phyloP scores from a whole-genome alignment of 345 rosid species.

The Acer saccharum region DNA sequence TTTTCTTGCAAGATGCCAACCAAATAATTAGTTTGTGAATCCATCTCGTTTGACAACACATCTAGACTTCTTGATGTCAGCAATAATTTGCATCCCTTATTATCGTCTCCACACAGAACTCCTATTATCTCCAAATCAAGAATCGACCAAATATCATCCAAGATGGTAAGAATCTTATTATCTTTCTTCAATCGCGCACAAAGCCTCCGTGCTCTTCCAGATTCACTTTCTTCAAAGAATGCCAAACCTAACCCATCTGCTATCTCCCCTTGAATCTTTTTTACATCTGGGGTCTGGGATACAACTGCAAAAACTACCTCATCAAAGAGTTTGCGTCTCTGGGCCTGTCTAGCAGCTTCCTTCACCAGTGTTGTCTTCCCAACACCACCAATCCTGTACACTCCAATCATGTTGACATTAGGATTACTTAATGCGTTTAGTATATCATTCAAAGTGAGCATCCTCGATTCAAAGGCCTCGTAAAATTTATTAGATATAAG shows the following conservation, averaged over 20 bases:
- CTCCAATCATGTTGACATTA: neutral
- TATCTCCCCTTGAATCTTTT: conserved; percentile 21
- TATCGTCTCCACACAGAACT: conserved; percentile 23
- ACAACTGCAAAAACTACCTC: conserved; percentile 18
- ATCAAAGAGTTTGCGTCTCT: conserved; percentile 7
- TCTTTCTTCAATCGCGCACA: conserved; percentile 8
- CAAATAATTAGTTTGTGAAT: neutral
- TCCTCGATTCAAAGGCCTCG: neutral
- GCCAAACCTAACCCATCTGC: conserved; percentile 16
- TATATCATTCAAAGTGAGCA: neutral
- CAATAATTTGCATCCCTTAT: neutral
- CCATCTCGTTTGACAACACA: conserved; percentile 22
- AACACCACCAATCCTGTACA: neutral
- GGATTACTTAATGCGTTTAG: neutral
- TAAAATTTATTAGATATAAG: too few relatives aligned
- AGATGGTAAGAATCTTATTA: conserved; percentile 27
- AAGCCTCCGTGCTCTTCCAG: conserved; percentile 3
- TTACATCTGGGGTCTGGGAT: conserved; percentile 12
- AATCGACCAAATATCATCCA: conserved; percentile 35
- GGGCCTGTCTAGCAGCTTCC: neutral
- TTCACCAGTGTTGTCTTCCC: conserved; percentile 6
- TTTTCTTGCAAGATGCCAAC: conserved; percentile 6
- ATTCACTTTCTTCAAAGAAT: neutral
- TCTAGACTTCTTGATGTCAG: neutral
- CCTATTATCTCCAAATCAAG: conserved; percentile 31